Evolutionary conservation across 441 rosid genomes (phyloP), one percentile per base, ranked within the genome.

Genomic region (Populus hybrid): DNA sequence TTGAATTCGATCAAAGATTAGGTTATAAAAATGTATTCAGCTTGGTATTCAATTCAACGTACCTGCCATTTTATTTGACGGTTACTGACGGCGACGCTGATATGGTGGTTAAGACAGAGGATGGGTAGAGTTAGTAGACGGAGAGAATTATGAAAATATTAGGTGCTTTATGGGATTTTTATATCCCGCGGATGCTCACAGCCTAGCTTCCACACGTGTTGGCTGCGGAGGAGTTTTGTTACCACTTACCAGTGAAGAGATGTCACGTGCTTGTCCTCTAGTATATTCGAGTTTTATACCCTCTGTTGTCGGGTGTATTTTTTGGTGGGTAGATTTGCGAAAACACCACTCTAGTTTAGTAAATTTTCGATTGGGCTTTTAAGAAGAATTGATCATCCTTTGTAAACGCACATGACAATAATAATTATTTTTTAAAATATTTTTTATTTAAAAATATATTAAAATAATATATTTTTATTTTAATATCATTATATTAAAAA

Each of bases 41-140:
- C 30, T 28, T 32, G 54, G 36, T 63, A 35, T 40, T 26, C 10
- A 69, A 65, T 35, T 9, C 36, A 28, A 71, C 70, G 65, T 30
- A 73, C 77, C 81, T 73, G 77, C 70, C 81, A 78, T 78, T 24
- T 59, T 66, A 26, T 40, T 34, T 61, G 40, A 72, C 8, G 11
- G 77, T n/a, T 38, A 63, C 46, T 24, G 61, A 24, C 21, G 20
- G 28, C 16, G 21, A 8, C 54, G 76, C 65, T 24, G 35, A 16
- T 16, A 12, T 30, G 21, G 26, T 34, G 21, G 16, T 40, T 18
- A 23, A 14, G 14, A 20, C 11, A n/a, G 7, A 2, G 32, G 8
- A 10, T 0, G 38, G 7, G 7, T 30, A 20, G 42, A 20, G 8
- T 1, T 24, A 36, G 61, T 3, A 21, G 76, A 69, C 75, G 70